Conservation (phyloP, 352 stramenopile species). For the Aphanomyces euteiches region DNA sequence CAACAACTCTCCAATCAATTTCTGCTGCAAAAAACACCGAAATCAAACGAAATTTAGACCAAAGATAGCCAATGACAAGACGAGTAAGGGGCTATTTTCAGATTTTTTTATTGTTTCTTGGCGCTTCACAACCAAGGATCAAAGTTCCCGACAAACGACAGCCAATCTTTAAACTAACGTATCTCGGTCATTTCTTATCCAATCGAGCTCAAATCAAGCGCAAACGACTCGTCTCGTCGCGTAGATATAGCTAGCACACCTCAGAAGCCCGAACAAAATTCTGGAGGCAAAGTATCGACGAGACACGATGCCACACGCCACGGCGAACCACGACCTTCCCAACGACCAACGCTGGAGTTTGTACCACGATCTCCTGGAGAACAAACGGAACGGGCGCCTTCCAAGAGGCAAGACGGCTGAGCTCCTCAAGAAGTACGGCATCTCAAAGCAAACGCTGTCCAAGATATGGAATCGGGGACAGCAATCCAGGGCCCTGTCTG, state of each 20-base stretch:
- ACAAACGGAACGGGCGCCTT: slow-evolving; percentile 7
- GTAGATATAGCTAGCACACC: slow-evolving; percentile 19
- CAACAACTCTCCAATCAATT: slow-evolving; percentile 12
- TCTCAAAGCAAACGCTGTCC: slow-evolving; percentile 17
- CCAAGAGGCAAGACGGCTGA: not conserved
- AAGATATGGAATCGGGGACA: slow-evolving; percentile 6
- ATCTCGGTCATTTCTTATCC: slow-evolving; percentile 10
- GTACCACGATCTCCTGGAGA: slow-evolving; percentile 20
- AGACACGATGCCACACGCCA: slow-evolving; percentile 1
- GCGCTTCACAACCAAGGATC: slow-evolving; percentile 18
- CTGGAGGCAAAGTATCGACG: not conserved
- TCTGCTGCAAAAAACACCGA: not conserved
- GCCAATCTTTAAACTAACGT: slow-evolving; percentile 12
- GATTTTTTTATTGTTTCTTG: slow-evolving; percentile 13
- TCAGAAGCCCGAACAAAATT: slow-evolving; percentile 5
- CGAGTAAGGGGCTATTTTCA: slow-evolving; percentile 16
- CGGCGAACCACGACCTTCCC: slow-evolving; percentile 11
- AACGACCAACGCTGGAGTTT: slow-evolving; percentile 19
- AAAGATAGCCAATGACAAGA: slow-evolving; percentile 13
- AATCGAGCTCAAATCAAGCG: slow-evolving; percentile 19
- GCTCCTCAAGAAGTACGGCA: slow-evolving; percentile 17
- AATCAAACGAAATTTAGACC: slow-evolving; percentile 16
- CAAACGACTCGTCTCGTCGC: slow-evolving; percentile 19
- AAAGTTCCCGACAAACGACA: slow-evolving; percentile 7
- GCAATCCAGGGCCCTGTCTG: not conserved